Base-by-base conservation (phyloP, 2,329 filamentous ascomycete genomes). In the Alternaria angustiovoidea region DNA sequence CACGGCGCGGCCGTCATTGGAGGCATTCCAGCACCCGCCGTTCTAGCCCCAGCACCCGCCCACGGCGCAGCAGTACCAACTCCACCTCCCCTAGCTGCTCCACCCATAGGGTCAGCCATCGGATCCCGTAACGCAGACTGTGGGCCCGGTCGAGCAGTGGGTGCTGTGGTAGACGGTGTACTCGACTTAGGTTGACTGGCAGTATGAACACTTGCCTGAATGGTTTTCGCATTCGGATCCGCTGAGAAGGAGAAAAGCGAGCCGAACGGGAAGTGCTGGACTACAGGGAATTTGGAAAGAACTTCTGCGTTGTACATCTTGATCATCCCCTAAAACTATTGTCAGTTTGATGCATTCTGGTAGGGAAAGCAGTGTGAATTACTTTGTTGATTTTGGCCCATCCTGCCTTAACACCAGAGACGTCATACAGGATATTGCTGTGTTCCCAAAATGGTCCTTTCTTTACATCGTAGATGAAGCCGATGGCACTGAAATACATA, bases 261-360 rank as follows among this genome's bases (percentile, higher is more conserved):
- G 18, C 82, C 83, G 57, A 85, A 84, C 4, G 80, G 81, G 59
- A 85, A 98, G 79, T 99, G 95, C 79, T 99, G 95, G n/a, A 99
- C 93, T 3, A 99, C 95, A 3, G 95, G 95, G 74, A 97, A 97
- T 78, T 99, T 99, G 39, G 91, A 92, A 14, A 99, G 84, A 3
- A 99, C 95, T 81, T 99, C 95, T 18, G 92, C 95, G 68, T 96
- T 93, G 81, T 94, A 99, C 95, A 99, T 99, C 80, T 98, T 99
- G 72, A 99, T 88, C 95, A 99, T 98, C 52, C 95, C 95, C 89
- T 91, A 41, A 4, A 7, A 7, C 6, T 47, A 68, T 51, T 67
- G 64, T 46, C 11, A 28, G 16, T 28, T 16, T 24, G 11, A 14
- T 1, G 18, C 7, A 22, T 22, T 7, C 2, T 4, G 18, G 5